Evolutionary conservation across 345 rosid species (phyloP).

Genomic region (Salix arbutifolia): DNA sequence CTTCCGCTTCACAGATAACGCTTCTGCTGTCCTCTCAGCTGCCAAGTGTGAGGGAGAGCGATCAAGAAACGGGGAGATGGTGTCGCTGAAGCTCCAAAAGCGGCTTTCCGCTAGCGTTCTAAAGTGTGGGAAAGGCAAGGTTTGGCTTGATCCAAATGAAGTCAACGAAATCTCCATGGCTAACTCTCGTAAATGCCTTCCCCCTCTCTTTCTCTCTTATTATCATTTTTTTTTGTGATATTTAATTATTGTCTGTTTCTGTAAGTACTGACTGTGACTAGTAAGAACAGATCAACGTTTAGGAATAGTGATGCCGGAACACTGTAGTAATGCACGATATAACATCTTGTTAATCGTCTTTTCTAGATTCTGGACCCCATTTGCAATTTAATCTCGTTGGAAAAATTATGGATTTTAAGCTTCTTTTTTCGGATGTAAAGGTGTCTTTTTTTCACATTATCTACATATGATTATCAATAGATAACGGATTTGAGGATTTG

Average conservation of each 20-base stretch:
- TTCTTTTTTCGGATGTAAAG: not conserved
- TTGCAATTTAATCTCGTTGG: not conserved
- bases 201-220: not conserved
- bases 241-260: not conserved
- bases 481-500: not conserved
- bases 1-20: not conserved
- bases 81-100: constrained; percentile 81
- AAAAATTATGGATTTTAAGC: no score
- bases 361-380: not conserved
- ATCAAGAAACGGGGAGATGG: constrained; percentile 37
- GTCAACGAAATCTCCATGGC: constrained; percentile 67
- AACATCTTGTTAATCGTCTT: not conserved
- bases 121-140: constrained; percentile 62
- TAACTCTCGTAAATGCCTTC: constrained; percentile 46
- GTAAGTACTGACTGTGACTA: no score
- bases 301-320: not conserved
- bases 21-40: not conserved
- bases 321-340: not conserved
- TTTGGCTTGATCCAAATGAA: constrained; percentile 75
- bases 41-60: not conserved
- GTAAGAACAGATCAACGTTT: not conserved
- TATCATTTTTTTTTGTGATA: not conserved
- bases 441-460: not conserved
- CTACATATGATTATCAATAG: not conserved
- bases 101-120: constrained; percentile 69